Percentiles rank a stretch among this genome's conserved stretches.
phyloP scores from a whole-genome alignment of 768 basidiomycete species.

The Leccinum boreale region DNA sequence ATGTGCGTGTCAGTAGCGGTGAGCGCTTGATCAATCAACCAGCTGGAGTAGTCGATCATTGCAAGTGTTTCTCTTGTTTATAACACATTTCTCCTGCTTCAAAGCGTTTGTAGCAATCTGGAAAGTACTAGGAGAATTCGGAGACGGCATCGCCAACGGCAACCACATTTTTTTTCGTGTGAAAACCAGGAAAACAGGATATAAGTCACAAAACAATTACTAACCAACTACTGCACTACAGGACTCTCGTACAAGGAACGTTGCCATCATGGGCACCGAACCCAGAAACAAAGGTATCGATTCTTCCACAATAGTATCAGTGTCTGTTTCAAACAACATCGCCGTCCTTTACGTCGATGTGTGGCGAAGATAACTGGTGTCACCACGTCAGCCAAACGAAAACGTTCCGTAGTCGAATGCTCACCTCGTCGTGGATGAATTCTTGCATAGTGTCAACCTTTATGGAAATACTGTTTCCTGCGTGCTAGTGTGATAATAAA shows the following conservation, averaged over 20 bases:
- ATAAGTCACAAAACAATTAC: neutral
- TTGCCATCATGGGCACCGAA: neutral
- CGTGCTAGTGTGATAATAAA: slow-evolving; percentile 5
- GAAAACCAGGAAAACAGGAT: neutral
- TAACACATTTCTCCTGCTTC: no score
- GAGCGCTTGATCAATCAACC: no score
- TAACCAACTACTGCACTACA: neutral
- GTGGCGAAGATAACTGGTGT: neutral
- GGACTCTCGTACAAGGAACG: neutral
- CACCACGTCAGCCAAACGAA: neutral
- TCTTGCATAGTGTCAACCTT: slow-evolving; percentile 63
- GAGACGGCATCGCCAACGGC: neutral
- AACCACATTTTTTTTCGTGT: neutral
- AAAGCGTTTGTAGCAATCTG: neutral
- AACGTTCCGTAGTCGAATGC: neutral
- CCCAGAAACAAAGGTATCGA: neutral
- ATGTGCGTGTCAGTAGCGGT: neutral
- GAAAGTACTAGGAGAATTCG: neutral
- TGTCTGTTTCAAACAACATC: slow-evolving; percentile 4
- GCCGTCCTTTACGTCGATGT: slow-evolving; percentile 7
- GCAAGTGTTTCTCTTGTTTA: neutral
- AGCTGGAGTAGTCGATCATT: no score
- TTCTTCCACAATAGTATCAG: neutral
- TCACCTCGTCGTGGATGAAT: slow-evolving; percentile 38
- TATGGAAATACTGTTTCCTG: slow-evolving; percentile 55